Evolutionary conservation across 2,329 filamentous ascomycete species (phyloP), one percentile per base, ranked within the genome.

Genomic region (Aspergillus sp.): DNA sequence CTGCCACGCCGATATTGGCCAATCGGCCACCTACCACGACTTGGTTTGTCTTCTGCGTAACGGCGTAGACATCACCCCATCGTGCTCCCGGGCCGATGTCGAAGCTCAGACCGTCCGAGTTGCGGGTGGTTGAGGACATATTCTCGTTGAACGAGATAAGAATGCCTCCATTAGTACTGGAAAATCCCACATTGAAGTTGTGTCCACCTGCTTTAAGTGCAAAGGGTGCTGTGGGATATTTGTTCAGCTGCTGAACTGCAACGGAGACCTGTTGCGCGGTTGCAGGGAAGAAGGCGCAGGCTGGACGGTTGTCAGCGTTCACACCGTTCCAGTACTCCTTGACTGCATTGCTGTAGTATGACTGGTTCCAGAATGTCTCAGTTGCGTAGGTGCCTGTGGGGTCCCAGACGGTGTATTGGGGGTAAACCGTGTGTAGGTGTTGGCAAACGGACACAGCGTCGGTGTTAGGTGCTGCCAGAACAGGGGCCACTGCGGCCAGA

Each of bases 1-100:
- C 61, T 19, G 47, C 58, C 1, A 62, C 61, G 2, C 61, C 61
- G 7, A 62, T 62, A 21, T 62, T 62, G 8, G 48, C 54, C 11
- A 62, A 54, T 13, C 61, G 58, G 2, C 61, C 61, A 5, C 61
- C 58, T 15, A 62, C 61, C 1, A 58, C 49, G 3, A 62, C 58
- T 30, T 62, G 58, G 27, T 60, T 62, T 2, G 58, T 58, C 54
- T 60, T 58, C n/a, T 51, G 39, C 2, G 58, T 32, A 2, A 51
- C 58, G 3, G 49, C 42, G 15, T 62, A 62, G 49, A 60, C 61
- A 27, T 58, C 57, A 11, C 61, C 61, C 61, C 61, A 62, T 36
- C 61, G 58, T n/a, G 61, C 61, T 5, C 58, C 61, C 2, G 61
- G 58, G 1, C 61, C 61, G 19, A 62, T 54, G n/a, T 62, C 58